Percentiles rank a stretch among this genome's conserved stretches.
Conservation (phyloP, 2,329 filamentous ascomycete genomes). For the Pseudogymnoascus verrucosus region DNA sequence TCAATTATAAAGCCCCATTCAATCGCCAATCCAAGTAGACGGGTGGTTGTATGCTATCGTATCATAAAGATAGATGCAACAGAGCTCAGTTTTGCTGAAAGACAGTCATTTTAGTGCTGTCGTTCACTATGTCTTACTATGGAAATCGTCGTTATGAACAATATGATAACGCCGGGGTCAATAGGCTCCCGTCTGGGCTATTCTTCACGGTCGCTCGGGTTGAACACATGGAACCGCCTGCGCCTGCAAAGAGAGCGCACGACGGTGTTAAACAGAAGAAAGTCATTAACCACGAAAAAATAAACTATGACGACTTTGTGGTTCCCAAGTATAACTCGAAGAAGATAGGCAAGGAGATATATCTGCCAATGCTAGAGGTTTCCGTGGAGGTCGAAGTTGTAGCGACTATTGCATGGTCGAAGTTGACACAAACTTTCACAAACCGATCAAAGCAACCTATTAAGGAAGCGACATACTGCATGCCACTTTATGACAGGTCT, state of each 20-base stretch:
- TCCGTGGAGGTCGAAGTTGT: not conserved
- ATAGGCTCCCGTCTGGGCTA: not conserved
- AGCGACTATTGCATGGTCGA: constrained; percentile 9
- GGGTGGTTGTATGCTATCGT: no score
- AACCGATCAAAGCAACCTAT: constrained; percentile 40
- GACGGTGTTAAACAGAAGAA: not conserved
- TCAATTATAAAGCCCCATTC: not conserved
- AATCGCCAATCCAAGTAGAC: not conserved
- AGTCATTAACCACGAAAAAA: not conserved
- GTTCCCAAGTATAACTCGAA: not conserved
- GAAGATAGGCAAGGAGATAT: constrained; percentile 7
- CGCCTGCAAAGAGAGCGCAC: not conserved
- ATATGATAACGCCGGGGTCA: not conserved
- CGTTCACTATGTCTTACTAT: not conserved
- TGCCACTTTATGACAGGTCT: constrained; percentile 66
- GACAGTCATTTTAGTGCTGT: not conserved
- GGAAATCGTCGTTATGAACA: not conserved
- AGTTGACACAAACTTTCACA: constrained; percentile 45
- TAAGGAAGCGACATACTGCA: constrained; percentile 53
- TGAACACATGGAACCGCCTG: not conserved
- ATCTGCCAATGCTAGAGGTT: constrained; percentile 9
- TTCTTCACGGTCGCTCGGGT: not conserved
- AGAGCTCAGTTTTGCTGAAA: not conserved
- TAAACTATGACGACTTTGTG: not conserved
- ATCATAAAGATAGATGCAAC: not conserved